Conservation (phyloP, 495 filamentous ascomycete species). For the Barbatosphaeria neglecta region DNA sequence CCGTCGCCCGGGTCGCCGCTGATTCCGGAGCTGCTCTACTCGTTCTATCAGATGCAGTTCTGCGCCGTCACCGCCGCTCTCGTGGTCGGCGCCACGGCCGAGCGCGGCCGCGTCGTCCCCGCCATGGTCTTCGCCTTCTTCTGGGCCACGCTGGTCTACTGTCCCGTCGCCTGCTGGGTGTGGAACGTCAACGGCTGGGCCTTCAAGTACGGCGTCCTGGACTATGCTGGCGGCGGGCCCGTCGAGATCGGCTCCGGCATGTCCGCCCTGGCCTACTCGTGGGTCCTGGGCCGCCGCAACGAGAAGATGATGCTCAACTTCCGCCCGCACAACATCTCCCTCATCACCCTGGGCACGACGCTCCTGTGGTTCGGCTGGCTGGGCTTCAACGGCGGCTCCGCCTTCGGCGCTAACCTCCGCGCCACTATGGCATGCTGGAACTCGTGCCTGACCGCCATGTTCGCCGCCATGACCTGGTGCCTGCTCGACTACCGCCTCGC, state of each 20-base stretch:
- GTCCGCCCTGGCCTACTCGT: conserved; percentile 86
- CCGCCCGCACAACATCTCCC: conserved; percentile 93
- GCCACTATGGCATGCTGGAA: conserved; percentile 98
- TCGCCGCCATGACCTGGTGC: conserved; percentile 80
- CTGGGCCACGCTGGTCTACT: conserved; percentile 97
- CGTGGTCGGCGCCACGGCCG: conserved; percentile 81
- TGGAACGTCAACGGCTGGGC: conserved; percentile 95
- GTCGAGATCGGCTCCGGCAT: conserved; percentile 95
- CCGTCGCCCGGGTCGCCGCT: conserved; percentile 70
- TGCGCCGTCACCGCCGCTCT: conserved; percentile 87
- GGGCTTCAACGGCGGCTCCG: conserved; percentile 93
- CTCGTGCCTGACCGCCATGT: conserved; percentile 81
- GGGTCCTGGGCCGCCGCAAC: conserved; percentile 90
- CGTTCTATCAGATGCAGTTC: conserved; percentile 97
- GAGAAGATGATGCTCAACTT: conserved; percentile 99
- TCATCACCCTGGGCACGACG: conserved; percentile 90
- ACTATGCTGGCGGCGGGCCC: conserved; percentile 94
- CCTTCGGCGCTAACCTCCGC: conserved; percentile 93
- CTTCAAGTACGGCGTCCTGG: conserved; percentile 82
- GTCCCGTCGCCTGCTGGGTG: conserved; percentile 87
- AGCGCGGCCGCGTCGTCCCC: conserved; percentile 89
- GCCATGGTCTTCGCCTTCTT: conserved; percentile 89
- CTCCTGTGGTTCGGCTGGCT: conserved; percentile 99
- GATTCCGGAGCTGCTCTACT: conserved; percentile 83
- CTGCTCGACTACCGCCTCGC: conserved; percentile 90